Evolutionary conservation across 139 green algal species (phyloP), one percentile per base, ranked within the genome.

Genomic region (Chlorella sp.): DNA sequence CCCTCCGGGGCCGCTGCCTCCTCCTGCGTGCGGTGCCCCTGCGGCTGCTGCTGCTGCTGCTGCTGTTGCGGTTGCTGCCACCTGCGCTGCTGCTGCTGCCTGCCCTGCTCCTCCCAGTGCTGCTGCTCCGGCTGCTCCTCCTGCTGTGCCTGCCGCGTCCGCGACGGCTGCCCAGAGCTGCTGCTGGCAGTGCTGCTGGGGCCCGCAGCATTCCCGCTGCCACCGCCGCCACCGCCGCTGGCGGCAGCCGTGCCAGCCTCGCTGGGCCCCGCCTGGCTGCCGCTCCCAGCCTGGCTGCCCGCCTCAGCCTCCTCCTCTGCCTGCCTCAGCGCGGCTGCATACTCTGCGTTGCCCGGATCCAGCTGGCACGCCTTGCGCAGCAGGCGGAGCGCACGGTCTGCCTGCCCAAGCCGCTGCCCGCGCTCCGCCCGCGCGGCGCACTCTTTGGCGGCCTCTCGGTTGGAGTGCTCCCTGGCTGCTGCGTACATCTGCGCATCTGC

Each of bases 321-420:
- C 83, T 88, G 34, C 83, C 2, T 34, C 76, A 85, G 86, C 24
- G 36, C 86, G 2, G 76, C 86, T 19, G 34, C 12, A 66, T 68
- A 86, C n/a, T 0, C 9, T 0, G 36, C 37, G 53, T 66, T 77
- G 26, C 32, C 64, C 18, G 87, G 87, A 32, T 85, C 87, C 39
- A 87, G 87, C 61, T 81, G 60, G 40, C 87, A 82, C 26, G 87
- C 87, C 79, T 90, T 90, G 14, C 57, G 37, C 78, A 86, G 64
- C 87, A 90, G 79, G 61, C 79, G 78, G 61, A 81, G 15, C 4
- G 85, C 69, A 0, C 71, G n/a, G 3, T 32, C 37, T 5, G 34
- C 32, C 30, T 89, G 42, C 4, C 85, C 85, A 5, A 18, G n/a
- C 5, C 32, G 42, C 71, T 28, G 42, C 42, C 53, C 71, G 0